A percentile compares a stretch with the other conserved stretches of the same genome.
Conservation (phyloP, 306 rosid genomes). For the Medicago arabica region DNA sequence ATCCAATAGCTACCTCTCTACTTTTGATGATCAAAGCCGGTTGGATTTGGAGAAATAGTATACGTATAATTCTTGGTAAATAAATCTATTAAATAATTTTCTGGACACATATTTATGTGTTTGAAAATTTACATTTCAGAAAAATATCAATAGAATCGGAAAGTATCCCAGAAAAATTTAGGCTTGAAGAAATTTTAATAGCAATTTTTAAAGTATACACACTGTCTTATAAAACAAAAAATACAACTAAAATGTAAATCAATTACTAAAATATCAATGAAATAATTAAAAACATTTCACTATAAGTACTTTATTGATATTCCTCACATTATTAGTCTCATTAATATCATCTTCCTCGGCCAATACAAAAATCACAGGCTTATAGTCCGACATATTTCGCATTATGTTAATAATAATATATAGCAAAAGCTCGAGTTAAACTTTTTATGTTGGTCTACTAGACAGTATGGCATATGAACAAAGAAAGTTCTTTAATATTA, state of each 20-base stretch:
- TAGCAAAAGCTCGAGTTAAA: constrained; percentile 19
- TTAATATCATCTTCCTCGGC: background rate
- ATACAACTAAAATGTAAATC: background rate
- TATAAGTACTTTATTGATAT: constrained; percentile 18
- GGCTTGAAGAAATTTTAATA: too few species aligned
- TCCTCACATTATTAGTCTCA: constrained; percentile 20
- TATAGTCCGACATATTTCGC: constrained; percentile 1
- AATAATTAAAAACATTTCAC: background rate
- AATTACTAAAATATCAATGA: background rate
- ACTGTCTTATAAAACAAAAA: too few species aligned
- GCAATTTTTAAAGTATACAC: too few species aligned
- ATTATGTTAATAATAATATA: background rate
- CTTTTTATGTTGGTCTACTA: constrained; percentile 1
- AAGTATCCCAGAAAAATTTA: too few species aligned
- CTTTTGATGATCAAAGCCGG: too few species aligned
- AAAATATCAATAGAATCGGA: too few species aligned
- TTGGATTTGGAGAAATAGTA: too few species aligned
- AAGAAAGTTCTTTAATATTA: constrained; percentile 26
- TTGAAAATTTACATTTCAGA: too few species aligned
- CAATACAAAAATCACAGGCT: constrained; percentile 46
- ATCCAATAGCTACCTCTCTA: too few species aligned
- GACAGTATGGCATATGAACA: constrained; percentile 17
- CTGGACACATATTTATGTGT: too few species aligned
- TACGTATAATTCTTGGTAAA: too few species aligned
- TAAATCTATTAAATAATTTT: too few species aligned